phyloP scores from a whole-genome alignment of 2,329 filamentous ascomycete genomes.

The Colletotrichum brevisporum region DNA sequence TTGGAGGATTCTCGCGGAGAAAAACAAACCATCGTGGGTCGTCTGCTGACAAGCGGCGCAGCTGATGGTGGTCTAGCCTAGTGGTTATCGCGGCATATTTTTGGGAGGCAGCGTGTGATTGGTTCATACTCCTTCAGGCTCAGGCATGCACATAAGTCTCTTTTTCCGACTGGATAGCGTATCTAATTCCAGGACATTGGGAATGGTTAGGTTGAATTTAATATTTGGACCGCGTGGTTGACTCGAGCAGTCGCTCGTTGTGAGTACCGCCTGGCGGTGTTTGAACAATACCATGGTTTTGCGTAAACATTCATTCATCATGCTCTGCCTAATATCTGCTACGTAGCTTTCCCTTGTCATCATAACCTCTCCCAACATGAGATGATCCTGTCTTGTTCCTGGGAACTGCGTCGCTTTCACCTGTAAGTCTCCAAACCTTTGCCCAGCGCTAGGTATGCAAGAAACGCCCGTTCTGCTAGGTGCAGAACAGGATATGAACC shows the following conservation, averaged over 20 bases:
- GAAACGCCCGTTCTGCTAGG: too few relatives aligned
- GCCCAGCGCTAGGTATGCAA: too few relatives aligned
- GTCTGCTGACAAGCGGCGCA: too few relatives aligned
- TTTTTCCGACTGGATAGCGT: background rate
- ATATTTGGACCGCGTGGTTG: too few relatives aligned
- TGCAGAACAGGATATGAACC: too few relatives aligned
- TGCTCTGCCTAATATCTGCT: background rate
- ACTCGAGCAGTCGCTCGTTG: background rate
- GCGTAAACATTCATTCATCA: background rate
- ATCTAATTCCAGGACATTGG: background rate
- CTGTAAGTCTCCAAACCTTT: too few relatives aligned
- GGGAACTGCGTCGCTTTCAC: too few relatives aligned
- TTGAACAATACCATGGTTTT: too few relatives aligned
- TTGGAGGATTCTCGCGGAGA: background rate
- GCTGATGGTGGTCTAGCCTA: background rate
- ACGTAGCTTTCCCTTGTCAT: background rate
- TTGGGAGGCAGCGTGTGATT: background rate
- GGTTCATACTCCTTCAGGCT: background rate
- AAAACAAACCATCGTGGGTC: too few relatives aligned
- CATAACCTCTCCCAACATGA: background rate
- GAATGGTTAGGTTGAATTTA: too few relatives aligned
- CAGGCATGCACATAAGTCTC: background rate
- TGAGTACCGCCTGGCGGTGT: too few relatives aligned
- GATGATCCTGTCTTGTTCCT: too few relatives aligned
- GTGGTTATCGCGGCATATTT: background rate